Evolutionary conservation across 2,329 filamentous ascomycete species (phyloP), one percentile per base, ranked within the genome.

Genomic region (Domatiomyces catenatus): DNA sequence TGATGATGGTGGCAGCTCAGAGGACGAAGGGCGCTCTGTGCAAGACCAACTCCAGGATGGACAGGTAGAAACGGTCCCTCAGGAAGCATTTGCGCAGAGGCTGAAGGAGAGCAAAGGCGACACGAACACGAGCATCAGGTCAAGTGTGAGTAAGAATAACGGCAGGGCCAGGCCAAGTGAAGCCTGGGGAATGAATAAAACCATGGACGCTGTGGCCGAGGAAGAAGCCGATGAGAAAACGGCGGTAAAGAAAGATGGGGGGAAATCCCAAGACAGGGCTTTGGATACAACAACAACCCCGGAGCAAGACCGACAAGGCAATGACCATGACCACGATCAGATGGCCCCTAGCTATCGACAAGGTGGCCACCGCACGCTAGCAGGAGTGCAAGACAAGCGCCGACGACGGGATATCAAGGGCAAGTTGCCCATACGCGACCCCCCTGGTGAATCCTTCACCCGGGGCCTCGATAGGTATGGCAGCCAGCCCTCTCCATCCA

Each of bases 321-420:
- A 32, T 32, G 10, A 39, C 32, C 4, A 32, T 8, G 28, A 32
- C 8, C 8, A 15, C 32, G 12, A 39, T 4, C 8, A 39, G 10
- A 39, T 15, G 10, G 15, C 28, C 7, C 2, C 28, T 7, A 7
- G 28, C 3, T 10, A 32, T 10, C 4, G 28, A 7, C 28, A 32
- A 12, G 12, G 42, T 17, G 53, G 50, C 39, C 10, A 50, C 10
- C 39, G 43, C 45, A 42, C 52, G 61, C 61, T 56, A 62, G 56
- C 49, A 15, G 61, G 56, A 54, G 62, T 56, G 46, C 18, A 56
- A 60, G 48, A 47, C 59, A 52, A 50, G 58, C 12, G 63, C 68
- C 32, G 12, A 39, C 32, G 32, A 39, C 32, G 32, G 32, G 32
- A 39, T 8, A 39, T 39, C 8, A 39, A 39, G 32, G 32, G 32